Evolutionary conservation across 1,284 basidiomycete genomes (phyloP).

Genomic region (Moniliella sp.): DNA sequence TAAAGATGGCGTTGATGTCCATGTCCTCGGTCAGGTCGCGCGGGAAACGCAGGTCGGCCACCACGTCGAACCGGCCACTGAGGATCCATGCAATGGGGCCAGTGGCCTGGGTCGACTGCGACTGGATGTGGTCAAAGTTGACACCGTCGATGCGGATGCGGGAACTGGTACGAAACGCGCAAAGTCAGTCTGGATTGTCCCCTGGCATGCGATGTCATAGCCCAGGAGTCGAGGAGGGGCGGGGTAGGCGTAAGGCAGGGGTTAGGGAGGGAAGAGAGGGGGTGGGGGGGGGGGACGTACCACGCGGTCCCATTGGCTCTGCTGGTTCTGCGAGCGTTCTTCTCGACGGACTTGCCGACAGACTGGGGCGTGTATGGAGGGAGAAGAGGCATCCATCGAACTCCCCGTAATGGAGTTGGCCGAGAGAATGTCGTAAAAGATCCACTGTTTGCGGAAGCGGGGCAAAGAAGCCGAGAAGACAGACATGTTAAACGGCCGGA

Average conservation of each 20-base stretch:
- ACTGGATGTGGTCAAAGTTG: constrained; percentile 83
- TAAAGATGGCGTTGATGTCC: constrained; percentile 54
- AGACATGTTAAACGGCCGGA: constrained; percentile 68
- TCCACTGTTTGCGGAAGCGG: constrained; percentile 70
- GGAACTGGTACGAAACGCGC: too few species aligned
- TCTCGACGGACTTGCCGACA: constrained; percentile 67
- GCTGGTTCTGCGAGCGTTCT: constrained; percentile 25
- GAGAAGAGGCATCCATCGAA: constrained; percentile 95
- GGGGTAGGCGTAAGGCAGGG: too few species aligned
- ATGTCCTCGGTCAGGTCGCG: constrained; percentile 55
- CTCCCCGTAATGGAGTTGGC: constrained; percentile 91
- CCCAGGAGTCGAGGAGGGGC: too few species aligned
- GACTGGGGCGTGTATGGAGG: constrained; percentile 89
- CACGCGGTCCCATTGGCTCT: constrained; percentile 68
- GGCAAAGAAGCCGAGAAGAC: constrained; percentile 82
- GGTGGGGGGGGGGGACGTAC: too few species aligned
- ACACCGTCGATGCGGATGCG: constrained; percentile 89
- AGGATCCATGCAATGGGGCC: constrained; percentile 92
- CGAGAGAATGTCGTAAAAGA: constrained; percentile 63
- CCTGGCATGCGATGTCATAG: too few species aligned
- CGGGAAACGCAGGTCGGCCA: constrained; percentile 92
- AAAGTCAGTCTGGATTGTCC: too few species aligned
- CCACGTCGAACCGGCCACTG: constrained; percentile 82
- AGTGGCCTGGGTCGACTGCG: constrained; percentile 43
- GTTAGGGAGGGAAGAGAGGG: too few species aligned